Conservation (phyloP, 306 rosid genomes). For the Vachellia pachyceras region DNA sequence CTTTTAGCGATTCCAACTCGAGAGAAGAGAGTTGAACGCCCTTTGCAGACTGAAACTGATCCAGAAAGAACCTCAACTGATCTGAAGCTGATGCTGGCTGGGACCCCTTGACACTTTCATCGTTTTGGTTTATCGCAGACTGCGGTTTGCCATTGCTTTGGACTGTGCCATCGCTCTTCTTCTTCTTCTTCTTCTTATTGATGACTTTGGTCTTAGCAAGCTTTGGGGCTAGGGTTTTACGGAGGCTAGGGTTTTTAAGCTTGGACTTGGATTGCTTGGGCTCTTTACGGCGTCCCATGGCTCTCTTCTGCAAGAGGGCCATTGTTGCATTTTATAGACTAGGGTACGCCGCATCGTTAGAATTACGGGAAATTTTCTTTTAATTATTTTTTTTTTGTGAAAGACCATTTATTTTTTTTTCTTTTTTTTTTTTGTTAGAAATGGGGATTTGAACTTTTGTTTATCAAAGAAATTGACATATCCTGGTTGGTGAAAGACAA, state of each 20-base stretch:
- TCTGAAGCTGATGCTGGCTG: slow-evolving; percentile 38
- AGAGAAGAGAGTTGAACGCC: slow-evolving; percentile 71
- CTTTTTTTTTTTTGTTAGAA: too few relatives aligned
- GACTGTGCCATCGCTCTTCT: background rate
- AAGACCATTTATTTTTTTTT: too few relatives aligned
- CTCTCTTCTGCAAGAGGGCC: too few relatives aligned
- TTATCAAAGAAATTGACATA: too few relatives aligned
- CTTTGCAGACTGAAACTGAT: slow-evolving; percentile 62
- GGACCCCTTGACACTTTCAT: background rate
- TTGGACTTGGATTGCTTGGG: slow-evolving; percentile 5
- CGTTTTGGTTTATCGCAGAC: background rate
- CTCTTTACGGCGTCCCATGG: slow-evolving; percentile 39
- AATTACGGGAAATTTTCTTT: too few relatives aligned
- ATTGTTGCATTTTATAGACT: slow-evolving; percentile 12
- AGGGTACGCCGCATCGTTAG: slow-evolving; percentile 2
- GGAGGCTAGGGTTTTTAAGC: slow-evolving; percentile 36
- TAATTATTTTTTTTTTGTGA: too few relatives aligned
- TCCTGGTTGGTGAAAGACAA: too few relatives aligned
- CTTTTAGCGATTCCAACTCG: slow-evolving; percentile 72
- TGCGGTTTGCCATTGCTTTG: background rate
- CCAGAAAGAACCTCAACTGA: slow-evolving; percentile 58
- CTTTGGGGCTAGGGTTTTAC: slow-evolving; percentile 34
- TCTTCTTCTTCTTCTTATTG: slow-evolving; percentile 19
- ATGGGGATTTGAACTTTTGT: too few relatives aligned
- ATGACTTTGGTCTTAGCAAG: slow-evolving; percentile 5